Base-by-base conservation (phyloP, 176 grass and related monocot genomes). In the Microstegium vimineum region DNA sequence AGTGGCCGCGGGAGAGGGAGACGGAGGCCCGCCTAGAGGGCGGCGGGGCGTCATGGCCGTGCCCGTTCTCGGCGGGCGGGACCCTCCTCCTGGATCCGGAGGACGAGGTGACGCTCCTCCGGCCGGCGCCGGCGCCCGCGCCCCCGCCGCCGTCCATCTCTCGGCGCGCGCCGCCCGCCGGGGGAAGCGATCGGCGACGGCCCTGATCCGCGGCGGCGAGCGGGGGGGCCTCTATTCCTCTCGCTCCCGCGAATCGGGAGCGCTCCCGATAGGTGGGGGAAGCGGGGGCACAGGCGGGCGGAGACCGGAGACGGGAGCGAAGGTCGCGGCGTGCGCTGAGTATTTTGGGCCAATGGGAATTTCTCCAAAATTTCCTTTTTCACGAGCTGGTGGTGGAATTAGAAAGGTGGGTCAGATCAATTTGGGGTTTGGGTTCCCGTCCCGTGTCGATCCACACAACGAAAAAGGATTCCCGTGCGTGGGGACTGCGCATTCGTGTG, bases 121-220 rank as follows among this genome's bases (percentile, higher is more conserved):
- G 82, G 25, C 64, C 33, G 75, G 75, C 78, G 5, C 57, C 41
- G 33, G 76, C 41, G 41, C 43, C 87, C 51, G 87, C 71, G 9
- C 83, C 89, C 71, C 81, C 84, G 74, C 78, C 66, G 87, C 87
- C 82, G 82, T 89, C 86, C 91, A 93, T 93, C 89, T 85, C 86
- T 68, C 71, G 22, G 63, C 86, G 69, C 77, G 68, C 77, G 80
- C 45, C 77, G 71, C 54, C n/a, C 62, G 25, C 42, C 65, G 60
- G 54, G 42, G 37, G 41, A 63, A 64, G 54, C 49, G 20, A 67
- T 64, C 73, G 41, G 85, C 51, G 79, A 47, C 78, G 69, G 74
- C 45, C 66, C 74, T 75, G 83, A 66, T 82, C 83, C 10, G 77
- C 72, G 47, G 45, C 70, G 57, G 30, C 38, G 74, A 25, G 61